Percentiles rank a stretch among this genome's conserved stretches.
Conservation (phyloP, 495 filamentous ascomycete genomes). For the Delitschia confertaspora region DNA sequence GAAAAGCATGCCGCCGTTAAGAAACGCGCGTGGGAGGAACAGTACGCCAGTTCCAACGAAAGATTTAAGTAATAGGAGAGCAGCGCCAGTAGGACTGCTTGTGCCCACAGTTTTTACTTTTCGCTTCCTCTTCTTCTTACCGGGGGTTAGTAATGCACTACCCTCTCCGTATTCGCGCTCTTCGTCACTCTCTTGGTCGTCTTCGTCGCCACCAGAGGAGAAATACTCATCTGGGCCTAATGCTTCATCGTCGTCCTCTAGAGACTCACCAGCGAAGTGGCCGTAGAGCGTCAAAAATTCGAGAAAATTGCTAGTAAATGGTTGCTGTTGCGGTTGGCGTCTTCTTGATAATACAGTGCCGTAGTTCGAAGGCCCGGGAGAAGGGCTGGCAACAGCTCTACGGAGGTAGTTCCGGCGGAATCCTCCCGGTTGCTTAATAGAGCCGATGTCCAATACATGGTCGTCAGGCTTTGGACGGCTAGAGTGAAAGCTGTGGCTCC, state of each 20-base stretch:
- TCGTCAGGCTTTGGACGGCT: slow-evolving; percentile 66
- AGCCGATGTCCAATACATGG: slow-evolving; percentile 70
- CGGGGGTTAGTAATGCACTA: slow-evolving; percentile 67
- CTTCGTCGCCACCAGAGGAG: slow-evolving; percentile 51
- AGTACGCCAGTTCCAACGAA: slow-evolving; percentile 98
- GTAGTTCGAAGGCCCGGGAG: slow-evolving; percentile 35
- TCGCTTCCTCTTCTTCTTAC: slow-evolving; percentile 57
- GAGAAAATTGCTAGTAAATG: slow-evolving; percentile 81
- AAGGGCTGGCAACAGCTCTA: slow-evolving; percentile 53
- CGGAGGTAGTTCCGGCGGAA: slow-evolving; percentile 84
- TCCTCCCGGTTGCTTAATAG: slow-evolving; percentile 85
- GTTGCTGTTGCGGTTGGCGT: slow-evolving; percentile 35
- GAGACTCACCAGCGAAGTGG: slow-evolving; percentile 91
- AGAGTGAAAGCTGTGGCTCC: slow-evolving; percentile 79
- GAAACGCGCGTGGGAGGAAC: slow-evolving; percentile 83
- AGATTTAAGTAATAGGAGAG: slow-evolving; percentile 80
- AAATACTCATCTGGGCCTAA: slow-evolving; percentile 79
- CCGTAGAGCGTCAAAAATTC: slow-evolving; percentile 93
- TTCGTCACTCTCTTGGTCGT: slow-evolving; percentile 45
- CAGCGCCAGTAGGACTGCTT: slow-evolving; percentile 63
- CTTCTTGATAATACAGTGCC: slow-evolving; percentile 33
- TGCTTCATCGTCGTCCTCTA: slow-evolving; percentile 91
- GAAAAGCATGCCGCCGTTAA: slow-evolving; percentile 96
- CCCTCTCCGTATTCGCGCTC: slow-evolving; percentile 67
- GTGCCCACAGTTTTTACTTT: slow-evolving; percentile 63